Percentiles rank a stretch among this genome's conserved stretches.
Conservation (phyloP, 768 basidiomycete species). For the Xerocomellus intermedius region DNA sequence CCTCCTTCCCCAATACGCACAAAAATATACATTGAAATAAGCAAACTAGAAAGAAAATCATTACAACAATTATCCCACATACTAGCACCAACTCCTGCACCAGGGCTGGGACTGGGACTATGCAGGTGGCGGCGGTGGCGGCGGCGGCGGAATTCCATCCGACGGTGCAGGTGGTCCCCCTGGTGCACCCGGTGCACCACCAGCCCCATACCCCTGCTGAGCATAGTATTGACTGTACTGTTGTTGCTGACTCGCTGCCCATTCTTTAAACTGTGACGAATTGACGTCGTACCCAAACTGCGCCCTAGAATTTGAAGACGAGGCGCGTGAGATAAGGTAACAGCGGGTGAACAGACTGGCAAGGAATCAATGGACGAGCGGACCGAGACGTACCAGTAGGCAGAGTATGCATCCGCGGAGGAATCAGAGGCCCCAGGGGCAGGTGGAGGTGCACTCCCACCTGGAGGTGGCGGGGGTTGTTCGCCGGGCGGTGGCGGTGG, state of each 20-base stretch:
- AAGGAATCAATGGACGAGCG: not conserved
- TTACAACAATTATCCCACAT: conserved; percentile 14
- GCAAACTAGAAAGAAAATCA: conserved; percentile 26
- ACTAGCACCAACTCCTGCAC: not conserved
- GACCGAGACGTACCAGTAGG: conserved; percentile 53
- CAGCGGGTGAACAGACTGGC: not conserved
- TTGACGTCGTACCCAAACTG: conserved; percentile 87
- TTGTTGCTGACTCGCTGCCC: conserved; percentile 64
- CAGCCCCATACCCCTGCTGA: conserved; percentile 48
- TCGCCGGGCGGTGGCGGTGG: conserved; percentile 52
- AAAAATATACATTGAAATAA: conserved; percentile 34
- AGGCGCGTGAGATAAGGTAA: not conserved
- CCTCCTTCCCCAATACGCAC: not conserved
- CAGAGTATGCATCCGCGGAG: conserved; percentile 53
- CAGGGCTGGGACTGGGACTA: conserved; percentile 8
- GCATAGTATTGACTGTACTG: conserved; percentile 77
- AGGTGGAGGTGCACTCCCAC: conserved; percentile 39
- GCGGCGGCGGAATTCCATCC: conserved; percentile 17
- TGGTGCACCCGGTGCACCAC: conserved; percentile 4
- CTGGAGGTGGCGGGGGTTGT: conserved; percentile 54
- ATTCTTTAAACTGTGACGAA: conserved; percentile 76
- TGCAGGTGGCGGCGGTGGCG: conserved; percentile 28
- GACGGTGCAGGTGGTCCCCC: conserved; percentile 28
- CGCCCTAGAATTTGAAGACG: conserved; percentile 48
- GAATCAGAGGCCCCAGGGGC: conserved; percentile 44